Base-by-base conservation (phyloP, 495 filamentous ascomycete species). In the Penicillium robsamsonii region DNA sequence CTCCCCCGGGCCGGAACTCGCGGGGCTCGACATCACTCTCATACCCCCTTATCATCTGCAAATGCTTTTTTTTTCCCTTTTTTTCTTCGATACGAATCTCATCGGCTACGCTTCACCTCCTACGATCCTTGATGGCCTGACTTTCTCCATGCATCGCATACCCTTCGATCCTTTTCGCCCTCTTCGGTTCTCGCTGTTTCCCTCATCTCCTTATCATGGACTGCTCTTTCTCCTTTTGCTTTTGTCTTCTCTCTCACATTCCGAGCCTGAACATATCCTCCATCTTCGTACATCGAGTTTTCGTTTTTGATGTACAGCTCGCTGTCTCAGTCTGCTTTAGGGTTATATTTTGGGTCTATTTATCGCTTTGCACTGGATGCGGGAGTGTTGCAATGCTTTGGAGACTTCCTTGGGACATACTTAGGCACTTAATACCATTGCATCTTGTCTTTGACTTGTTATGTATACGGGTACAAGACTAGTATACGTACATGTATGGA, bases 41-140 rank as follows among this genome's bases (percentile, higher is more conserved):
- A 31, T 55, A 47, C 46, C 43, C 50, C 44, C 24, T 33, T 52
- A 27, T 33, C 52, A 60, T 57, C 58, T 30, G 50, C 50, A 52
- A 42, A 62, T 67, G 60, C 56, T 55, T 54, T 61, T 31, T 55
- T 54, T 61, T 31, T 57, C 55, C 52, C 55, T 59, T 59, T 24
- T 46, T 33, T 46, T 56, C 22, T 45, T 27, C 63, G 60, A 55
- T 53, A 51, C 55, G 52, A 58, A 53, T 58, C 33, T 49, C 43
- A 52, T 55, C 52, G 62, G 62, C 65, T 63, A 57, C 47, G 64
- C 43, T 56, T 55, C 47, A 63, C 51, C 50, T 25, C 31, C 55
- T 61, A 66, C 65, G 55, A 66, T 66, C 63, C 63, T 66, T 63
- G 9, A 66, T 58, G 52, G 63, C 60, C 65, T 60, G 59, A 52